phyloP scores from a whole-genome alignment of 176 grass and related monocot species.

The Tuctoria greenei region DNA sequence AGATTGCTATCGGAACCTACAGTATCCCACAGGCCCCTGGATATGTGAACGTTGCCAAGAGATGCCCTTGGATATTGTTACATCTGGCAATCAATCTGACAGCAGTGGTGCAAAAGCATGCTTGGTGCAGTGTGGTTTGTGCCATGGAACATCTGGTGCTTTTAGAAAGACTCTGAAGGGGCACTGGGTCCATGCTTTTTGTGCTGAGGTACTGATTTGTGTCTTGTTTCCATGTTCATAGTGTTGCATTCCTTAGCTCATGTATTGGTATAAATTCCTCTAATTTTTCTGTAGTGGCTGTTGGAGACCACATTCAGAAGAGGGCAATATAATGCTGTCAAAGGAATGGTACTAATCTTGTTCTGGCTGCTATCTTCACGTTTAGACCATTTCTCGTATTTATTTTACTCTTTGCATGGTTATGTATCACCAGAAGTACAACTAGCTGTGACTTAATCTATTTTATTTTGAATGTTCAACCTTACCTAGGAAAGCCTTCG shows the following conservation, averaged over 20 bases:
- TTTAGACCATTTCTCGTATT: background rate
- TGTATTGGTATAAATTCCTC: background rate
- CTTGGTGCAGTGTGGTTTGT: slow-evolving; percentile 65
- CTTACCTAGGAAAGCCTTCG: slow-evolving; percentile 63
- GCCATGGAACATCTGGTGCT: slow-evolving; percentile 73
- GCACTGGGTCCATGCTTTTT: slow-evolving; percentile 93
- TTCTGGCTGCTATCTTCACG: background rate
- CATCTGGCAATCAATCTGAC: slow-evolving; percentile 46
- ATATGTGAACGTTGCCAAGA: slow-evolving; percentile 83
- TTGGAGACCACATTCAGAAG: slow-evolving; percentile 79
- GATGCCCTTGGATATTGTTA: slow-evolving; percentile 32
- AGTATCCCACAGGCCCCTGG: slow-evolving; percentile 75
- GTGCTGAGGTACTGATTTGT: slow-evolving; percentile 73
- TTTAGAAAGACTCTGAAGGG: slow-evolving; percentile 79
- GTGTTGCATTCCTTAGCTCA: background rate
- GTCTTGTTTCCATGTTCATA: background rate
- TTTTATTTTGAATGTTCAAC: slow-evolving; percentile 36
- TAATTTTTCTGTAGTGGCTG: slow-evolving; percentile 69
- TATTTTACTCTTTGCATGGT: slow-evolving; percentile 14
- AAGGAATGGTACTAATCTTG: slow-evolving; percentile 75
- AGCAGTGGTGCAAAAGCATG: slow-evolving; percentile 31
- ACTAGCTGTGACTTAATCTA: slow-evolving; percentile 9
- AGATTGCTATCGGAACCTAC: slow-evolving; percentile 70
- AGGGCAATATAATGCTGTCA: slow-evolving; percentile 67
- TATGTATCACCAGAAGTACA: slow-evolving; percentile 6